Base-by-base conservation (phyloP, 768 basidiomycete genomes). In the Hydnum rufescens region DNA sequence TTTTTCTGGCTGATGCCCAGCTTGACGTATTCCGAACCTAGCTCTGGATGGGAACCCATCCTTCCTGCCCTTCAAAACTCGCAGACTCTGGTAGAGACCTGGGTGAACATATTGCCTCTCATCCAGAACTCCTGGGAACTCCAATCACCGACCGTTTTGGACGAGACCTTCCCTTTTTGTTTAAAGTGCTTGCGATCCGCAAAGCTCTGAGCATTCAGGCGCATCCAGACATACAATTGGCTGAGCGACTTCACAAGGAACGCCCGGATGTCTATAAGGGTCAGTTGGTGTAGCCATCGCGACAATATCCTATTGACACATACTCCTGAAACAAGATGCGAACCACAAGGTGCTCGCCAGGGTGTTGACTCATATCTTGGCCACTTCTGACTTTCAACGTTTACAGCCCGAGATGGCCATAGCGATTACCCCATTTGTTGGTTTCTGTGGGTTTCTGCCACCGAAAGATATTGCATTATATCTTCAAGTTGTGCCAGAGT, bases 1-100 rank as follows among this genome's bases (percentile, higher is more conserved):
- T 32, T 30, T 32, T 36, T 4, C 26, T 51, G 4, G 22, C n/a
- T 5, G 16, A 23, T n/a, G n/a, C n/a, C n/a, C n/a, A n/a, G n/a
- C n/a, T n/a, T n/a, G 22, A 19, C 8, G 29, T 23, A 13, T 57
- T 36, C 32, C 25, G 30, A 32, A 13, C n/a, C 51, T 62, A 96
- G 90, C 70, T 99, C 42, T 99, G 95, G 95, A 97, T 97, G 93
- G 95, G 95, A 5, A 97, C 95, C 0, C 95, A 97, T 60, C 74
- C 84, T 2, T 83, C 70, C 32, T 72, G 79, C 4, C 82, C 82
- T 0, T 80, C 82, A 4, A 66, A 64, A 4, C 62, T 76, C 19
- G 54, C 69, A 6, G 72, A 74, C 16, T 73, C 76, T 5, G 65
- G 66, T 30, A 64, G 65, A 65, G 22, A 77, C 77, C 55, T 75